These are phyloP conservation scores for Apophysomyces sp. DNA, from an alignment of 371 early-diverging fungal genomes.

Conservation along the genomic window DNA sequence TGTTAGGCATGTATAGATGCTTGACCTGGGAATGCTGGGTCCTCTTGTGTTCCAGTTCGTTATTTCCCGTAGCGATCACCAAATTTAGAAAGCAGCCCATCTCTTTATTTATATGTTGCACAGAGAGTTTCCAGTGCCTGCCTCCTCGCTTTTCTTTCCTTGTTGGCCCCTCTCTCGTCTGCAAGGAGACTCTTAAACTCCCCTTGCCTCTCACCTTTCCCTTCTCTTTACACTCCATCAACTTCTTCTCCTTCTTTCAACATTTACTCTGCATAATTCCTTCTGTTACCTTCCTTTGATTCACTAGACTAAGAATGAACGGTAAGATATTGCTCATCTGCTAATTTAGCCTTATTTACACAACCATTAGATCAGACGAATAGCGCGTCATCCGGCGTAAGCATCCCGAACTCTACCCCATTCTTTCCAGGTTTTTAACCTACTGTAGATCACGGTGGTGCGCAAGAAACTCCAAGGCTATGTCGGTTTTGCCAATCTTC, in stretches of 20 bases:
- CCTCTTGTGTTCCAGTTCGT: too few relatives aligned
- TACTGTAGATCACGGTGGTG: constrained; percentile 38
- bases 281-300: neutral
- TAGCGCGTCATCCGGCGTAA: constrained; percentile 23
- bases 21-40: too few relatives aligned
- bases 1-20: too few relatives aligned
- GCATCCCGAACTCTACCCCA: neutral
- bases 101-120: too few relatives aligned
- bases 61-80: too few relatives aligned
- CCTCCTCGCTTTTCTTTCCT: constrained; percentile 1
- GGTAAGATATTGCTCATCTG: constrained; percentile 1
- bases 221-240: neutral
- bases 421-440: neutral
- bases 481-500: constrained; percentile 97
- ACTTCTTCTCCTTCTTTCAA: neutral
- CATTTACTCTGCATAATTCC: neutral
- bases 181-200: constrained; percentile 2
- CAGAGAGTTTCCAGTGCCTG: neutral
- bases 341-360: neutral
- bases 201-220: neutral
- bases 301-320: constrained; percentile 2
- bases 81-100: too few relatives aligned
- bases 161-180: constrained; percentile 5
- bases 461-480: constrained; percentile 86
- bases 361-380: constrained; percentile 12